These are phyloP conservation scores for Rhynchosporium secalis DNA, from an alignment of 2,329 filamentous ascomycete genomes.

Conservation along the genomic window DNA sequence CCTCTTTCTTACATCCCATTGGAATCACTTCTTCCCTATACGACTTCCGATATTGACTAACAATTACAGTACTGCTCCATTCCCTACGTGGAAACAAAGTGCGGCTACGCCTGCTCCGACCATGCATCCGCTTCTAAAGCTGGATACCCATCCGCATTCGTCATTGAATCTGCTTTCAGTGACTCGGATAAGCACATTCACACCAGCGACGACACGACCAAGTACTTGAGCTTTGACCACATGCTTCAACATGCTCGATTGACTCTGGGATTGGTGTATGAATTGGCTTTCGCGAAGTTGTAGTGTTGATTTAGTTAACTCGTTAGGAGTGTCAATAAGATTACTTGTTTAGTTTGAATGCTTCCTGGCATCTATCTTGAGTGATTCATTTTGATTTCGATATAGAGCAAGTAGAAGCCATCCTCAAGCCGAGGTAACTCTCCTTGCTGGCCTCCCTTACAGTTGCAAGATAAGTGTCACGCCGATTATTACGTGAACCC, in stretches of 20 bases:
- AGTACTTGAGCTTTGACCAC: conserved; percentile 78
- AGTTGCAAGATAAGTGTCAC: no score
- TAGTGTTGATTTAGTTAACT: conserved; percentile 11
- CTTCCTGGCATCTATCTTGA: no score
- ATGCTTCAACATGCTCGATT: conserved; percentile 89
- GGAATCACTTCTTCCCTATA: neutral
- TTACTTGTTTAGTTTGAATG: neutral
- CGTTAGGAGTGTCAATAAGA: neutral
- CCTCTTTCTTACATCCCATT: neutral
- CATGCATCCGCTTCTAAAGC: conserved; percentile 73
- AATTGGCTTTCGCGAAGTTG: conserved; percentile 71
- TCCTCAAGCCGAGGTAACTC: no score
- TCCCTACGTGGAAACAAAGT: conserved; percentile 83
- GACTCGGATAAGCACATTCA: conserved; percentile 69
- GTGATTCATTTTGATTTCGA: no score
- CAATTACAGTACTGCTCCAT: conserved; percentile 76
- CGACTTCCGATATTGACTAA: conserved; percentile 13
- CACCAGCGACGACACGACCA: conserved; percentile 67
- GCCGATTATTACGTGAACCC: no score
- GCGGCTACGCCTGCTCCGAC: conserved; percentile 81
- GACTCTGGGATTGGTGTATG: conserved; percentile 80
- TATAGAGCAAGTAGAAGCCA: no score
- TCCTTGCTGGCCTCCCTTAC: no score
- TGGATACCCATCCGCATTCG: conserved; percentile 73
- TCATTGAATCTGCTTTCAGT: conserved; percentile 72